Evolutionary conservation across 495 filamentous ascomycete genomes (phyloP), one percentile per base, ranked within the genome.

Genomic region (Aspergillus sclerotioniger): DNA sequence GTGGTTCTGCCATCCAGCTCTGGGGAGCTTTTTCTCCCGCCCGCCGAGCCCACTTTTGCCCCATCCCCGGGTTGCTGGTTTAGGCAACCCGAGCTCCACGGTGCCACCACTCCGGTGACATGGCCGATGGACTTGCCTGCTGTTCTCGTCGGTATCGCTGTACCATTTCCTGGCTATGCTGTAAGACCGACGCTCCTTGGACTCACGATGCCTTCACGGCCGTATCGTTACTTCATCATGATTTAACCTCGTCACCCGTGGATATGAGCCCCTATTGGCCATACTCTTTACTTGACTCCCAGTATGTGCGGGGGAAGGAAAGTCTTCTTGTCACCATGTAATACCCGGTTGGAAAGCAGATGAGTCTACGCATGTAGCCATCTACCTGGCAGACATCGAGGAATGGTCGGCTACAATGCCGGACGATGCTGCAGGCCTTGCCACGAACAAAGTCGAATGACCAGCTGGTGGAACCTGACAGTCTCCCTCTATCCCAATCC

Each of bases 161-260:
- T 29, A 49, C 31, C 3, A n/a, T 29, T 4, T 49, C 9, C 46
- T 21, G 8, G 20, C 20, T 8, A 28, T 49, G 21, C 20, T 12
- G 46, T 29, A 49, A 20, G 13, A 6, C 20, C 17, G 13, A 25
- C 20, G 19, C 28, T 21, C n/a, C 10, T 48, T 29, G 21, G 46
- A 31, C 46, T n/a, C 46, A 29, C 46, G n/a, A 49, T 49, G 13
- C 3, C 31, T 12, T 32, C 25, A 31, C 3, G 28, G 28, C 47
- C n/a, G n/a, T 50, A 50, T 49, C 16, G 47, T 50, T 50, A 50
- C 47, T 50, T 31, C 47, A 50, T 50, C 13, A 50, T 50, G 47
- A 50, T 50, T 32, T 16, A 50, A n/a, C 19, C 7, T n/a, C 20
- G 21, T 47, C 44, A 12, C 17, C n/a, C 17, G 16, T 17, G 44